Percentiles rank a stretch among this genome's conserved stretches.
These are phyloP conservation scores for Xylariaceae sp. DNA, from an alignment of 2,329 filamentous ascomycete genomes.

Conservation along the genomic window DNA sequence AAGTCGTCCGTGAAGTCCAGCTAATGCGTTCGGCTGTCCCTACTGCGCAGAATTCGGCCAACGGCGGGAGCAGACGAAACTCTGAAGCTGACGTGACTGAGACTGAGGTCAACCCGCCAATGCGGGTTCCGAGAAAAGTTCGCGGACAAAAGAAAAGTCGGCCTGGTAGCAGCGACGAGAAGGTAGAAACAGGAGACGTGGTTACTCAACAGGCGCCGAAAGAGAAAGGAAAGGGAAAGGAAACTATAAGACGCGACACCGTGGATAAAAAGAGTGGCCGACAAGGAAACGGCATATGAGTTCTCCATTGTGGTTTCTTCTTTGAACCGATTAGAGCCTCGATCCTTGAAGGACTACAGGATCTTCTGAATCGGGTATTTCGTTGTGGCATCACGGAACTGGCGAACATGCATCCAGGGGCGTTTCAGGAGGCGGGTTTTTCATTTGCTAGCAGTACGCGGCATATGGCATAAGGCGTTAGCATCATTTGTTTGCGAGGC, in stretches of 20 bases:
- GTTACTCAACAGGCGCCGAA: slow-evolving; percentile 26
- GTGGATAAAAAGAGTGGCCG: slow-evolving; percentile 30
- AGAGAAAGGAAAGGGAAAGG: slow-evolving; percentile 46
- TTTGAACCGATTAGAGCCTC: not conserved
- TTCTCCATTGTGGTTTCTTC: not conserved
- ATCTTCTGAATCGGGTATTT: not conserved
- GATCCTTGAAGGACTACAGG: not conserved
- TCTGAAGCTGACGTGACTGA: slow-evolving; percentile 1
- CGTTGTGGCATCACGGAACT: not conserved
- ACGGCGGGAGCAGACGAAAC: slow-evolving; percentile 34
- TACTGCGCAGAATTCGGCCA: slow-evolving; percentile 49
- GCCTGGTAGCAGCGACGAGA: slow-evolving; percentile 37
- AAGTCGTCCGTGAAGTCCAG: slow-evolving; percentile 77
- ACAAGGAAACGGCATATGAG: slow-evolving; percentile 24
- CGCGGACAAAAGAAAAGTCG: slow-evolving; percentile 30
- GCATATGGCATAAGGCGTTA: slow-evolving; percentile 9
- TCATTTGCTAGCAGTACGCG: slow-evolving; percentile 7
- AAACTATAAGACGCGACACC: slow-evolving; percentile 36
- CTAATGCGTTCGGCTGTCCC: slow-evolving; percentile 48
- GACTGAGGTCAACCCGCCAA: not conserved
- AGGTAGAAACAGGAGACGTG: slow-evolving; percentile 23
- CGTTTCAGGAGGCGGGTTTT: slow-evolving; percentile 9
- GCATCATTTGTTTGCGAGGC: not conserved
- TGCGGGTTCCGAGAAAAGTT: slow-evolving; percentile 4
- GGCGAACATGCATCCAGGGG: slow-evolving; percentile 13